Evolutionary conservation across 148 eudicot genomes (phyloP).

Genomic region (Chenopodium suecicum): DNA sequence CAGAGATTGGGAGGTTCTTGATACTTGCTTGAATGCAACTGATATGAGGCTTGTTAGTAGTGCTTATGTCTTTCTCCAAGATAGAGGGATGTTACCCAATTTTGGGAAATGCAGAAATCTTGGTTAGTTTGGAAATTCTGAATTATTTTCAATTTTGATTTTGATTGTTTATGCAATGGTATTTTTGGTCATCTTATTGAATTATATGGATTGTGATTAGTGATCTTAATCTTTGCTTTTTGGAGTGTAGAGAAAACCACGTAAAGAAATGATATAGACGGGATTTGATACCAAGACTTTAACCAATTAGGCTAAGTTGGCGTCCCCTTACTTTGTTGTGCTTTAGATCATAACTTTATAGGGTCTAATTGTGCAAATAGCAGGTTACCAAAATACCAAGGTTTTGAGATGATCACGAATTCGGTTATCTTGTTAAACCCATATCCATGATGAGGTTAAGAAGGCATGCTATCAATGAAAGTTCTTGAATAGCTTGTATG

Average conservation of each 20-base stretch:
- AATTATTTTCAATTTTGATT: too few relatives aligned
- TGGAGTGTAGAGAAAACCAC: too few relatives aligned
- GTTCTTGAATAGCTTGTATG: neutral
- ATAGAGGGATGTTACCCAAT: constrained; percentile 61
- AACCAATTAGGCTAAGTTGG: too few relatives aligned
- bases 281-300: too few relatives aligned
- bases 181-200: too few relatives aligned
- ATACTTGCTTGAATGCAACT: constrained; percentile 91
- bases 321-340: too few relatives aligned
- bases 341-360: too few relatives aligned
- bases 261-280: too few relatives aligned
- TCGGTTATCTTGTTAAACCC: neutral
- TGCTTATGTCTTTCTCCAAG: constrained; percentile 75
- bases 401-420: too few relatives aligned
- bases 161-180: too few relatives aligned
- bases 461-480: neutral
- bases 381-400: neutral
- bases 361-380: neutral
- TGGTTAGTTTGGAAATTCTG: constrained; percentile 39
- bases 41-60: constrained; percentile 78
- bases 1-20: constrained; percentile 87
- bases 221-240: too few relatives aligned
- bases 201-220: too few relatives aligned
- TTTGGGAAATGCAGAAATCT: constrained; percentile 78
- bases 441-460: neutral